Conservation (phyloP, 108 stramenopile species). For the Seminavis robusta region DNA sequence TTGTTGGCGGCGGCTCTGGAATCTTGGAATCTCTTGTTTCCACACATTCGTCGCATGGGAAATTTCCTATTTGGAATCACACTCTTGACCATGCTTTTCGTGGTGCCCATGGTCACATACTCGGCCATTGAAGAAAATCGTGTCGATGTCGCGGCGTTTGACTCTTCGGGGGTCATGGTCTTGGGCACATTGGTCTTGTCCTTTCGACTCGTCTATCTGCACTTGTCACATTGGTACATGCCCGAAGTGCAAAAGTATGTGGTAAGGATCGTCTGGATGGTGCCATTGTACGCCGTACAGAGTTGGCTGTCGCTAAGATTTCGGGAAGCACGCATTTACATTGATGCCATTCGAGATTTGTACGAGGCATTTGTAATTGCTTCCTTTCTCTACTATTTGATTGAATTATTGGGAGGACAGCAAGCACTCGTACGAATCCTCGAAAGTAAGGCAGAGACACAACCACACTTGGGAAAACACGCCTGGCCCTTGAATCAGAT, state of each 20-base stretch:
- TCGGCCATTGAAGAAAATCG: constrained; percentile 15
- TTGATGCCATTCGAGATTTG: constrained; percentile 69
- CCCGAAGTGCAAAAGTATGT: constrained; percentile 89
- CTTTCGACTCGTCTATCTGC: constrained; percentile 65
- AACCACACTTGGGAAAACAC: constrained; percentile 50
- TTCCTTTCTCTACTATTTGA: constrained; percentile 90
- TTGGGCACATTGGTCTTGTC: constrained; percentile 70
- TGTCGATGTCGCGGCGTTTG: constrained; percentile 69
- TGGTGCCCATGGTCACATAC: constrained; percentile 46
- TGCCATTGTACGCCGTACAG: constrained; percentile 90
- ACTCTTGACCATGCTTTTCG: constrained; percentile 32
- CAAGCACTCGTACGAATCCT: constrained; percentile 66
- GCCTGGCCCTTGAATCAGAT: constrained; percentile 43
- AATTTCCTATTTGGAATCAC: constrained; percentile 30
- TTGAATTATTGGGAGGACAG: constrained; percentile 87
- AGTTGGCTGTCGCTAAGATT: constrained; percentile 86
- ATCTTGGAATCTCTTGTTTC: too few relatives aligned
- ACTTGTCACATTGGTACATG: constrained; percentile 88
- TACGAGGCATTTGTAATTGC: constrained; percentile 95
- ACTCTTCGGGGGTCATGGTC: constrained; percentile 75
- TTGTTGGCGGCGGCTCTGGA: too few relatives aligned
- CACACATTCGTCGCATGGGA: constrained; percentile 27
- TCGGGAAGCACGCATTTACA: constrained; percentile 66
- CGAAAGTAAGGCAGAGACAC: constrained; percentile 30
- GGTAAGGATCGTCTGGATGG: constrained; percentile 89